A percentile compares a stretch with the other conserved stretches of the same genome.
phyloP scores from a whole-genome alignment of 2,329 filamentous ascomycete genomes.

The Paecilomyces dactylethromorphus region DNA sequence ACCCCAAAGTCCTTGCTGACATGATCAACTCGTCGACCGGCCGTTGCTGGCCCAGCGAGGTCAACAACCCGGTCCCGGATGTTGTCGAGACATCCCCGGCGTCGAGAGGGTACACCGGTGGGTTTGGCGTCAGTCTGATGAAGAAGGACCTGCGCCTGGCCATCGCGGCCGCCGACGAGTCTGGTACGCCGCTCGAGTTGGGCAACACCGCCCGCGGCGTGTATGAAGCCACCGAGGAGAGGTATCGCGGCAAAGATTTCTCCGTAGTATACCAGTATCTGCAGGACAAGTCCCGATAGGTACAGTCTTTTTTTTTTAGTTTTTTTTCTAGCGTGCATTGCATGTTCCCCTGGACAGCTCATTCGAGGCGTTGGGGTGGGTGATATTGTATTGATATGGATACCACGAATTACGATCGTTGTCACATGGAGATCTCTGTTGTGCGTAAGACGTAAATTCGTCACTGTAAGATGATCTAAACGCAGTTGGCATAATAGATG shows the following conservation, averaged over 20 bases:
- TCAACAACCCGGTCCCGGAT: constrained; percentile 90
- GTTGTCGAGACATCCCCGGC: constrained; percentile 73
- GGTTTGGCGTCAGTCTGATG: constrained; percentile 73
- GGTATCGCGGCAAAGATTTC: constrained; percentile 67
- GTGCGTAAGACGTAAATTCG: too few species aligned
- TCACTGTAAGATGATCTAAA: too few species aligned
- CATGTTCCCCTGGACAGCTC: neutral
- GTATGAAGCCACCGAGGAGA: constrained; percentile 60
- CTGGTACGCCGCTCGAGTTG: constrained; percentile 59
- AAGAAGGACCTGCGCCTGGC: constrained; percentile 71
- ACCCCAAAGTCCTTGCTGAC: constrained; percentile 63
- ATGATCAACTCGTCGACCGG: constrained; percentile 93
- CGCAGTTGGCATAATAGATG: too few species aligned
- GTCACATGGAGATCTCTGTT: too few species aligned
- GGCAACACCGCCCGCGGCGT: constrained; percentile 58
- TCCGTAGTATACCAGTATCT: constrained; percentile 74
- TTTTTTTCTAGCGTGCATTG: neutral
- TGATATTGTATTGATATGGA: neutral
- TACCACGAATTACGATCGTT: neutral
- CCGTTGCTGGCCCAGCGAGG: constrained; percentile 90
- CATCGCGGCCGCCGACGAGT: constrained; percentile 63
- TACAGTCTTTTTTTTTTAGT: constrained; percentile 11
- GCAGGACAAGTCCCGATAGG: constrained; percentile 33
- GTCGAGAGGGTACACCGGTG: constrained; percentile 66
- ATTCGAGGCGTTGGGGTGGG: neutral